Evolutionary conservation across 805 yeast species (phyloP).

Genomic region (Dipodascus geniculatus): DNA sequence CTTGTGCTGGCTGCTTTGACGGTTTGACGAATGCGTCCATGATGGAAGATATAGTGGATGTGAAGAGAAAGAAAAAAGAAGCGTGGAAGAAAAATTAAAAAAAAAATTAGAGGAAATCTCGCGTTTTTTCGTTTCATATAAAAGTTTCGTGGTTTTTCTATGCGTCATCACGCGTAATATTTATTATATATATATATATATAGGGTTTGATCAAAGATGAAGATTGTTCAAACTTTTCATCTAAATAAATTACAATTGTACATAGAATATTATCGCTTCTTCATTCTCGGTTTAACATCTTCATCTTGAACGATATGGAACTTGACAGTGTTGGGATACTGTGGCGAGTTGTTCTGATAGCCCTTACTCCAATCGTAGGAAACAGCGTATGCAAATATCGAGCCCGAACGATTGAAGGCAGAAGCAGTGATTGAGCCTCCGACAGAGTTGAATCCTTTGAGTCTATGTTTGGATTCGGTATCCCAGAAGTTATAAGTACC

Average conservation of each 20-base stretch:
- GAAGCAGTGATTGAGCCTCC: constrained; percentile 58
- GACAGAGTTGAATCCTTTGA: constrained; percentile 58
- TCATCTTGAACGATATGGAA: constrained; percentile 78
- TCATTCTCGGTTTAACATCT: constrained; percentile 47
- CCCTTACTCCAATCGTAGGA: constrained; percentile 91
- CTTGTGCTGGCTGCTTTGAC: neutral
- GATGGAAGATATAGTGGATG: no score
- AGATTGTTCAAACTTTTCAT: no score
- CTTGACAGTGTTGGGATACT: constrained; percentile 63
- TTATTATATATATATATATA: no score
- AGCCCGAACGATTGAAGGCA: constrained; percentile 73
- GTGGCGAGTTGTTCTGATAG: constrained; percentile 63
- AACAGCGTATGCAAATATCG: constrained; percentile 79
- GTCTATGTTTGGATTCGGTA: constrained; percentile 77
- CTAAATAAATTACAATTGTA: constrained; percentile 1
- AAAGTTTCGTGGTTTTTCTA: neutral
- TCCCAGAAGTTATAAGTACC: constrained; percentile 96
- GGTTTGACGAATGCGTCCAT: neutral
- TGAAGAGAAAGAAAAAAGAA: neutral
- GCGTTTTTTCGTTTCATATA: neutral
- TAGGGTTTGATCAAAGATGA: no score
- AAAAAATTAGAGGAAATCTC: no score
- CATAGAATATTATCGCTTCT: constrained; percentile 6
- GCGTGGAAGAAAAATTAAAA: no score
- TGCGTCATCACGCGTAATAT: neutral